Base-by-base conservation (phyloP, 106 monocot species). In the Alisma plantagoaquatica region DNA sequence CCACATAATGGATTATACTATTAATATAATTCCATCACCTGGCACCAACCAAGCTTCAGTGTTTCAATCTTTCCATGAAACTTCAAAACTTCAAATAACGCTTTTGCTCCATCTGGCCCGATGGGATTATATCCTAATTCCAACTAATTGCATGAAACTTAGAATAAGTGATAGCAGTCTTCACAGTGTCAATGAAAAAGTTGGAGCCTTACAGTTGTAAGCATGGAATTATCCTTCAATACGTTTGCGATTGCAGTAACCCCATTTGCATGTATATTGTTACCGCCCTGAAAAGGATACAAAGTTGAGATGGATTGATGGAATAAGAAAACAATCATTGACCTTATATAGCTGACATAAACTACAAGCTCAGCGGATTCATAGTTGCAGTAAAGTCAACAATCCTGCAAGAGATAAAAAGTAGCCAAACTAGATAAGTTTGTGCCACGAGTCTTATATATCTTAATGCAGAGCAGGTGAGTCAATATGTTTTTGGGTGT, bases 81-180 rank as follows among this genome's bases (percentile, higher is more conserved):
- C 69, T 99, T 99, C 25, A 99, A 70, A 44, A 90, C 64, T 43
- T 99, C 85, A 56, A 75, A 90, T 11, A 98, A 44, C 73, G 74
- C 63, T 57, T 80, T 82, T 35, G 54, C 86, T 2, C 98, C 98
- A 23, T 99, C 90, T 47, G 98, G 69, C 16, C 98, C 98, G 18
- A 99, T 82, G n/a, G 90, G 98, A 47, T 99, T 99, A 61, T 99
- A 99, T 27, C 98, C 80, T 53, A 99, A 65, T 70, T 99, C 98
- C 69, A 99, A 67, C 98, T 99, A 64, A n/a, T 81, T 57, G 59
- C 74, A 60, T 61, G 45, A 57, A 51, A 41, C 26, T 7, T 32
- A 1, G 6, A 56, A 27, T 9, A 32, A 31, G 23, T 11, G 19
- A 54, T 30, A 30, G 22, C 28, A 35, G 9, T 28, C 29, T 31